Evolutionary conservation across 2,329 filamentous ascomycete genomes (phyloP).

Genomic region (Penicillium concentricum): DNA sequence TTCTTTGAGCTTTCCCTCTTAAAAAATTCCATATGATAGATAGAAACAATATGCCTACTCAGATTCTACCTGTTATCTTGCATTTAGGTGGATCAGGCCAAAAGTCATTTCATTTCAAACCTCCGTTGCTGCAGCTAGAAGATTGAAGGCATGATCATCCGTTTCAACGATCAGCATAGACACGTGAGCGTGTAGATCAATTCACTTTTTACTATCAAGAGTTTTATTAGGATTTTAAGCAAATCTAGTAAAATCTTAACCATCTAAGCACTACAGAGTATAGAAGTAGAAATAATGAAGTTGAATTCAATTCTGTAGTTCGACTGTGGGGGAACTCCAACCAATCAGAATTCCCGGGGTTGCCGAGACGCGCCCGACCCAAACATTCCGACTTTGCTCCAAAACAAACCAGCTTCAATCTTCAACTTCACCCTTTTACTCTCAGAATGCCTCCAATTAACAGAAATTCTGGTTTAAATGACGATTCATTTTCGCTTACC

Average conservation of each 20-base stretch:
- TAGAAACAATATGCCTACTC: background rate
- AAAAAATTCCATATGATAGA: background rate
- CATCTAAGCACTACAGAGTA: background rate
- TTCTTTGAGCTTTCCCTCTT: background rate
- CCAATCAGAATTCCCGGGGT: constrained; percentile 10
- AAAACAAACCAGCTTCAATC: constrained; percentile 13
- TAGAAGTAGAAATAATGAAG: background rate
- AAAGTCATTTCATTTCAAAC: background rate
- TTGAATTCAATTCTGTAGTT: background rate
- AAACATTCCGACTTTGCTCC: constrained; percentile 13
- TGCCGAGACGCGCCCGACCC: constrained; percentile 15
- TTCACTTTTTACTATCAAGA: background rate
- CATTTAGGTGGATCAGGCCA: background rate
- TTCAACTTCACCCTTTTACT: background rate
- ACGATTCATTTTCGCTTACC: constrained; percentile 18
- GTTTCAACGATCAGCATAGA: background rate
- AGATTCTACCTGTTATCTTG: too few relatives aligned
- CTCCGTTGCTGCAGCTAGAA: background rate
- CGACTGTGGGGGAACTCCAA: background rate
- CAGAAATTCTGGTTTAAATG: background rate
- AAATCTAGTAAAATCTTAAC: background rate
- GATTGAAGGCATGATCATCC: background rate
- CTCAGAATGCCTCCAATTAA: constrained; percentile 6
- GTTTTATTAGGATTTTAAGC: background rate
- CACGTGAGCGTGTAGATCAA: background rate